Conservation (phyloP, 2,329 filamentous ascomycete species). For the Gyromitra esculenta region DNA sequence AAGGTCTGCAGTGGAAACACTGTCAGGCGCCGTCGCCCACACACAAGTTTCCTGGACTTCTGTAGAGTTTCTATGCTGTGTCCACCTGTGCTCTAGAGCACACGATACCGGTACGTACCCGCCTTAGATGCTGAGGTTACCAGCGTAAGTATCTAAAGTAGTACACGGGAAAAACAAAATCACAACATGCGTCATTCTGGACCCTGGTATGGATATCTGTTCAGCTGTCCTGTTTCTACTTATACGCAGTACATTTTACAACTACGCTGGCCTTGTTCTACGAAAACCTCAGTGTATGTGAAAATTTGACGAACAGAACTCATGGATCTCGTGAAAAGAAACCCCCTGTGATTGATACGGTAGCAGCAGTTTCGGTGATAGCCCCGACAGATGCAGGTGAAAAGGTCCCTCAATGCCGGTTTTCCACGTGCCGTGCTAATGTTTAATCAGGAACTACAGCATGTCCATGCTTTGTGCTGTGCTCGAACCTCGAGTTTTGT, state of each 20-base stretch:
- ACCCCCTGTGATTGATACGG: slow-evolving; percentile 25
- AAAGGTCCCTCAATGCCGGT: slow-evolving; percentile 32
- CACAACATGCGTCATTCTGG: slow-evolving; percentile 45
- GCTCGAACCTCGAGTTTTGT: slow-evolving; percentile 43
- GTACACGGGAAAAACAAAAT: slow-evolving; percentile 42
- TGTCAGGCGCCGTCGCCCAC: neutral
- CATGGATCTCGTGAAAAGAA: slow-evolving; percentile 10
- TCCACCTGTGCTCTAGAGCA: slow-evolving; percentile 21
- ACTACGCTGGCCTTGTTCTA: neutral
- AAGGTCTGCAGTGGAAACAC: slow-evolving; percentile 5
- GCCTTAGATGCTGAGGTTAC: slow-evolving; percentile 23
- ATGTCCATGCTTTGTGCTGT: slow-evolving; percentile 25
- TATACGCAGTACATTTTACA: slow-evolving; percentile 19
- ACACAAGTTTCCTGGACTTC: slow-evolving; percentile 19
- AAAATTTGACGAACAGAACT: slow-evolving; percentile 15
- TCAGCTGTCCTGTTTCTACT: slow-evolving; percentile 17
- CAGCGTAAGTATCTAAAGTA: slow-evolving; percentile 22
- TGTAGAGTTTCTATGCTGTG: slow-evolving; percentile 33
- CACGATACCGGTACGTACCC: slow-evolving; percentile 25
- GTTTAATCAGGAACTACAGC: slow-evolving; percentile 49
- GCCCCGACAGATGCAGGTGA: slow-evolving; percentile 28
- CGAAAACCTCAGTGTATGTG: neutral
- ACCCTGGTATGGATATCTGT: slow-evolving; percentile 30
- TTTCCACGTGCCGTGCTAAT: slow-evolving; percentile 46
- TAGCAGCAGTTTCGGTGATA: slow-evolving; percentile 22